Conservation (phyloP, 129 eudicot genomes). For the Lactuca saligna region DNA sequence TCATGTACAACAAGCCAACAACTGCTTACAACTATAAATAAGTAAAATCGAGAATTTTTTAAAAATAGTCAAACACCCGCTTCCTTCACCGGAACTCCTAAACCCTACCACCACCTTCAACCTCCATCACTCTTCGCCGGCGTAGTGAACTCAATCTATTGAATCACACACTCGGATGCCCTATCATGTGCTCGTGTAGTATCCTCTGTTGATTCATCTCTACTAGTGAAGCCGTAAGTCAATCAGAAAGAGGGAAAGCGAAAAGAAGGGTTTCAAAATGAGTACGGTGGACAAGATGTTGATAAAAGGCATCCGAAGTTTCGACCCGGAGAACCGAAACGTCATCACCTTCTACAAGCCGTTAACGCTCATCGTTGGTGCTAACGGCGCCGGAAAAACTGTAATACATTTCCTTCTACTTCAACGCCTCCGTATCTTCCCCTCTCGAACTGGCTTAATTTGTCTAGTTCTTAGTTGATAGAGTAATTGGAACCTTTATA, state of each 20-base stretch:
- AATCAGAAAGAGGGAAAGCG: background rate
- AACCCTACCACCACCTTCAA: conserved; percentile 20
- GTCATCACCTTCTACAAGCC: conserved; percentile 92
- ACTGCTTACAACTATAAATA: too few species aligned
- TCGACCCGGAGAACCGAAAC: conserved; percentile 92
- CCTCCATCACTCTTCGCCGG: conserved; percentile 10
- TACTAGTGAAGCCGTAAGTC: background rate
- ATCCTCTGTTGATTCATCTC: conserved; percentile 2
- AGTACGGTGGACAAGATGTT: conserved; percentile 96
- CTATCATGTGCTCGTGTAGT: background rate
- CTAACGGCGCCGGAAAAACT: conserved; percentile 97
- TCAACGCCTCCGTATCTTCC: background rate
- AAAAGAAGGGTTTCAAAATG: conserved; percentile 42
- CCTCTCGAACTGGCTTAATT: background rate
- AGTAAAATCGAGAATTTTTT: too few species aligned
- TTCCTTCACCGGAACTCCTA: conserved; percentile 19
- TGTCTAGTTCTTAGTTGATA: background rate
- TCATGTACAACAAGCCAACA: too few species aligned
- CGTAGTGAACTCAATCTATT: conserved; percentile 7
- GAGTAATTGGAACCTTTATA: background rate
- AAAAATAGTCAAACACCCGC: background rate
- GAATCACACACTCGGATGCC: background rate
- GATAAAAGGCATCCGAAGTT: conserved; percentile 95
- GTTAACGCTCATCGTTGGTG: conserved; percentile 86
- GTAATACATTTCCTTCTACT: conserved; percentile 28